Conservation (phyloP, 1,139 yeast species). For the Lodderomyces theae region DNA sequence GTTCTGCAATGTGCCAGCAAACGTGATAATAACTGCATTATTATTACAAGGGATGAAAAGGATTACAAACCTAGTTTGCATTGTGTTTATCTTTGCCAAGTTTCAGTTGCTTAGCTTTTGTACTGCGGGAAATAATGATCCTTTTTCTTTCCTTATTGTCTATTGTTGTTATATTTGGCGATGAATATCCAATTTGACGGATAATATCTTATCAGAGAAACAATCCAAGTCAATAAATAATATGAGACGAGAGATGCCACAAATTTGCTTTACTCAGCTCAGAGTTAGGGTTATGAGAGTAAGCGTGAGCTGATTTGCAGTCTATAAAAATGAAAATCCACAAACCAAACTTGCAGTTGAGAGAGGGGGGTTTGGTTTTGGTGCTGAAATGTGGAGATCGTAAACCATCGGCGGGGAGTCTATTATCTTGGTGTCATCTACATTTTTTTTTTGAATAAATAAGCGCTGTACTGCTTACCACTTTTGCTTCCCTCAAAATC, state of each 20-base stretch:
- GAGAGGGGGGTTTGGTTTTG: background rate
- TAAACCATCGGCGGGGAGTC: background rate
- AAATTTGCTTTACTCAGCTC: too few species aligned
- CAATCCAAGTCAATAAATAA: background rate
- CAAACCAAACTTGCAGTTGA: background rate
- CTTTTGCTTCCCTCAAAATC: background rate
- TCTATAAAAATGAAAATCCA: background rate
- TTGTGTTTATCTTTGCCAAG: too few species aligned
- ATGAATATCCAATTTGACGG: background rate
- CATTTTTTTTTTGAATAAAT: background rate
- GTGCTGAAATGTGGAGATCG: background rate
- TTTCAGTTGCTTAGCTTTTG: too few species aligned
- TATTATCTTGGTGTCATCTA: background rate
- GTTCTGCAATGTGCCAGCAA: too few species aligned
- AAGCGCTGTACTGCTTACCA: background rate
- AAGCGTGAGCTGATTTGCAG: background rate
- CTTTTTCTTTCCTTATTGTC: background rate
- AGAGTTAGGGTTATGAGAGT: background rate
- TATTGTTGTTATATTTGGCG: background rate
- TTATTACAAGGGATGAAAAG: too few species aligned
- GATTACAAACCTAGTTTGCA: too few species aligned
- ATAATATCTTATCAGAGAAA: background rate
- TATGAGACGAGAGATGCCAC: background rate
- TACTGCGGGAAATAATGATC: too few species aligned
- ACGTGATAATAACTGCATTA: too few species aligned